These are phyloP conservation scores for Botrytis deweyae DNA, from an alignment of 2,329 filamentous ascomycete genomes.

Conservation along the genomic window DNA sequence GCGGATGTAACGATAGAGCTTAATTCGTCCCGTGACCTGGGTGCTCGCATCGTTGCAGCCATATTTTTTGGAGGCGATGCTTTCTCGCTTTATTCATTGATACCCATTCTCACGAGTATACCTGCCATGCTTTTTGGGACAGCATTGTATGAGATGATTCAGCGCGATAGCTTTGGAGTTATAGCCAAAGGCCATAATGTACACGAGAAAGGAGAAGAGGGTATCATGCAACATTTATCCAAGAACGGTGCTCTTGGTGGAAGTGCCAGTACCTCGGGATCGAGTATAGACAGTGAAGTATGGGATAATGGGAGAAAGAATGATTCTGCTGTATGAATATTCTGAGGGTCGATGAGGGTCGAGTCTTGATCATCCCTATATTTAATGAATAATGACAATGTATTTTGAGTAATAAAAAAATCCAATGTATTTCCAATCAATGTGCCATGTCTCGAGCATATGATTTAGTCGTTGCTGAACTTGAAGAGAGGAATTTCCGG, in stretches of 20 bases:
- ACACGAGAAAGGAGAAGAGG: conserved; percentile 53
- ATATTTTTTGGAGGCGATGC: conserved; percentile 56
- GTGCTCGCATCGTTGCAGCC: conserved; percentile 57
- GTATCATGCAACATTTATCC: conserved; percentile 45
- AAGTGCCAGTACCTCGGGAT: background rate
- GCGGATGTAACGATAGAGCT: conserved; percentile 54
- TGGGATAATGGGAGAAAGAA: conserved; percentile 12
- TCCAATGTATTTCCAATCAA: background rate
- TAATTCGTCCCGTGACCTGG: conserved; percentile 58
- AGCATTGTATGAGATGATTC: conserved; percentile 53
- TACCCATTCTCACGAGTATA: conserved; percentile 55
- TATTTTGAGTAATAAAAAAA: background rate
- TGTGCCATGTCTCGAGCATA: background rate
- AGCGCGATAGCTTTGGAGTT: conserved; percentile 52
- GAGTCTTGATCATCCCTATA: background rate
- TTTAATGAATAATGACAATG: background rate
- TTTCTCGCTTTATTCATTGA: conserved; percentile 52
- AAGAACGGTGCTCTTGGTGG: conserved; percentile 40
- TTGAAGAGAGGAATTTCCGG: background rate
- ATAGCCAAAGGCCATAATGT: conserved; percentile 49
- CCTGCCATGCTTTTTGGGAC: conserved; percentile 57
- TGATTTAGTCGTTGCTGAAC: background rate
- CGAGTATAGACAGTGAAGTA: conserved; percentile 8
- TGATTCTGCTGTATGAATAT: conserved; percentile 15
- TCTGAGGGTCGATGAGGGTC: background rate